Evolutionary conservation across 768 basidiomycete genomes (phyloP).

Genomic region (Crucibulum laeve): DNA sequence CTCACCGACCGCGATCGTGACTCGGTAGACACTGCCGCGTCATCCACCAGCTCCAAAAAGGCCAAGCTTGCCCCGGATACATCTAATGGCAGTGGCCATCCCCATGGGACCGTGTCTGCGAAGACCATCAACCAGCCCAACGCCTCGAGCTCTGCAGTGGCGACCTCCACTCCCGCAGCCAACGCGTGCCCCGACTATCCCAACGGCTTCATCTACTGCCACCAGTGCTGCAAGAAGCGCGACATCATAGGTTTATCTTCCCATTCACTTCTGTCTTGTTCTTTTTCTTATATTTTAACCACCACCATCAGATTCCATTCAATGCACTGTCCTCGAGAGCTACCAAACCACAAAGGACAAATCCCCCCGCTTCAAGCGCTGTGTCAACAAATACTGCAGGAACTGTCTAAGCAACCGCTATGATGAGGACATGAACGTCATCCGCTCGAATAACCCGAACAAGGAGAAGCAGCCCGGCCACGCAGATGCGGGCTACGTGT

Average conservation of each 20-base stretch:
- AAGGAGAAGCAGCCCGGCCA: conserved; percentile 12
- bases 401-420: conserved; percentile 69
- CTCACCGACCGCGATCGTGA: conserved; percentile 28
- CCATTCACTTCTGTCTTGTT: background rate
- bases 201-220: conserved; percentile 54
- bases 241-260: conserved; percentile 39
- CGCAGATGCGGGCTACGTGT: conserved; percentile 34
- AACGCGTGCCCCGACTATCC: conserved; percentile 27
- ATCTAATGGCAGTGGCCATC: no score
- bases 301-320: conserved; percentile 25
- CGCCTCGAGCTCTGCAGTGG: conserved; percentile 9
- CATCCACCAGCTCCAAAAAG: conserved; percentile 25
- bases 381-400: conserved; percentile 58
- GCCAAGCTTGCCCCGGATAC: conserved; percentile 17
- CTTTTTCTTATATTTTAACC: background rate
- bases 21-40: conserved; percentile 10
- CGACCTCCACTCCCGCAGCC: conserved; percentile 20
- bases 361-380: conserved; percentile 32
- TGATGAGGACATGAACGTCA: conserved; percentile 40
- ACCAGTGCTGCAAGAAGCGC: conserved; percentile 67
- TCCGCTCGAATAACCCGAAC: conserved; percentile 24
- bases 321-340: conserved; percentile 29
- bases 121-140: conserved; percentile 14
- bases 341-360: conserved; percentile 13
- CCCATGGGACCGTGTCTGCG: conserved; percentile 13